Percentiles rank a stretch among this genome's conserved stretches.
These are phyloP conservation scores for Yarrowia galli DNA, from an alignment of 1,139 yeast species.

Conservation along the genomic window DNA sequence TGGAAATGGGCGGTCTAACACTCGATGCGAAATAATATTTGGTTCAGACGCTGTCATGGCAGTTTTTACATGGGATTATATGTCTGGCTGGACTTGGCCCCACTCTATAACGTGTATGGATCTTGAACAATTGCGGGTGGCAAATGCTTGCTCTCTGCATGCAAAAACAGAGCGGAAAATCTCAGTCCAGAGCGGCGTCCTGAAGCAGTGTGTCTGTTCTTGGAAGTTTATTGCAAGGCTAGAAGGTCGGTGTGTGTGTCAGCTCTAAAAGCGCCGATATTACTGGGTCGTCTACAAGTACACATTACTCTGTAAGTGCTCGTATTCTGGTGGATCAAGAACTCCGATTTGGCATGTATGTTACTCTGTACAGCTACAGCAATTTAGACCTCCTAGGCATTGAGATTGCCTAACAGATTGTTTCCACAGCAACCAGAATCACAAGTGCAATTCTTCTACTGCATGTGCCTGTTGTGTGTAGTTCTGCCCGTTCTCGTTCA, in stretches of 20 bases:
- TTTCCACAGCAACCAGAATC: too few relatives aligned
- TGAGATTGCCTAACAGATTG: too few relatives aligned
- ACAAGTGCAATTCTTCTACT: background rate
- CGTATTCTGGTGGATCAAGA: too few relatives aligned
- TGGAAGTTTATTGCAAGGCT: background rate
- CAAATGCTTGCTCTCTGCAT: background rate
- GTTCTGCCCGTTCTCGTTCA: too few relatives aligned
- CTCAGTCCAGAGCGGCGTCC: background rate
- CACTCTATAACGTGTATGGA: background rate
- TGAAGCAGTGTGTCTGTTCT: background rate
- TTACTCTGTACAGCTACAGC: too few relatives aligned
- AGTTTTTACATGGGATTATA: background rate
- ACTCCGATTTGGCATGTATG: too few relatives aligned
- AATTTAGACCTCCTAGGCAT: too few relatives aligned
- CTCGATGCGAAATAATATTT: background rate
- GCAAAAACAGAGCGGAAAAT: background rate
- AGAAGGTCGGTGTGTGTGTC: too few relatives aligned
- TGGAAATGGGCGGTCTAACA: background rate
- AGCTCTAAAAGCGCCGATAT: too few relatives aligned
- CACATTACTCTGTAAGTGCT: too few relatives aligned
- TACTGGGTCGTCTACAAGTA: too few relatives aligned
- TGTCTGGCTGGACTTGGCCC: background rate
- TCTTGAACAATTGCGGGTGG: background rate
- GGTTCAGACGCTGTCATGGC: background rate
- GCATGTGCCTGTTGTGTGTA: background rate